Evolutionary conservation across 768 basidiomycete species (phyloP).

Genomic region (Boletus rubroflammeus): DNA sequence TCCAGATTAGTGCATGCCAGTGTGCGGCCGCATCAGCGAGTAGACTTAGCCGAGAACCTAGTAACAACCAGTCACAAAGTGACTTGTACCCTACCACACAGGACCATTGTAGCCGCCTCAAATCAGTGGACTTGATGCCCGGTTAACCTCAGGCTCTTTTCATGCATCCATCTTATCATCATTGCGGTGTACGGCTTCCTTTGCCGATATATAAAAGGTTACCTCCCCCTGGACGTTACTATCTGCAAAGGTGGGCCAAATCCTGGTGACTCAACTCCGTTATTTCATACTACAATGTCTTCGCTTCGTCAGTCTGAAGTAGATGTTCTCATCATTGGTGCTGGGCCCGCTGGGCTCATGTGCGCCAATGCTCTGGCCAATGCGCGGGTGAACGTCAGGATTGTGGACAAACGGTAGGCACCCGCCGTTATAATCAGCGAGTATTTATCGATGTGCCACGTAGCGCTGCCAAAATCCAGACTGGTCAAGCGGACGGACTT

Average conservation of each 20-base stretch:
- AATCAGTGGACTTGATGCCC: background rate
- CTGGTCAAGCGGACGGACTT: slow-evolving; percentile 31
- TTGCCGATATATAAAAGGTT: slow-evolving; percentile 2
- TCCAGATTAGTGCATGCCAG: background rate
- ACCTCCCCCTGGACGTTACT: background rate
- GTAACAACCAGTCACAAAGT: too few species aligned
- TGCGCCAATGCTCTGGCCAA: slow-evolving; percentile 38
- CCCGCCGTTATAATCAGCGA: background rate
- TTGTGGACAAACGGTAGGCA: slow-evolving; percentile 39
- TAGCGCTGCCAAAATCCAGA: slow-evolving; percentile 14
- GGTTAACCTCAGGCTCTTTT: background rate
- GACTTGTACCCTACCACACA: too few species aligned
- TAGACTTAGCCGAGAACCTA: too few species aligned
- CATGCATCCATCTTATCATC: background rate
- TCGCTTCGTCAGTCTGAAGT: slow-evolving; percentile 28
- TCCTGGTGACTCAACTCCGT: background rate
- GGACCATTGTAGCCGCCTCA: too few species aligned
- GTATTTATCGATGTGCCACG: background rate
- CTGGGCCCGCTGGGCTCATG: slow-evolving; percentile 43
- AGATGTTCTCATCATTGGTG: slow-evolving; percentile 41
- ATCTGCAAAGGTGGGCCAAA: background rate
- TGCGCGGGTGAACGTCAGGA: slow-evolving; percentile 35
- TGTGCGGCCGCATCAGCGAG: too few species aligned
- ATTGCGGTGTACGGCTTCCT: background rate
- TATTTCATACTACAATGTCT: slow-evolving; percentile 9